These are phyloP conservation scores for Neurospora sp. DNA, from an alignment of 495 filamentous ascomycete species.

Conservation along the genomic window DNA sequence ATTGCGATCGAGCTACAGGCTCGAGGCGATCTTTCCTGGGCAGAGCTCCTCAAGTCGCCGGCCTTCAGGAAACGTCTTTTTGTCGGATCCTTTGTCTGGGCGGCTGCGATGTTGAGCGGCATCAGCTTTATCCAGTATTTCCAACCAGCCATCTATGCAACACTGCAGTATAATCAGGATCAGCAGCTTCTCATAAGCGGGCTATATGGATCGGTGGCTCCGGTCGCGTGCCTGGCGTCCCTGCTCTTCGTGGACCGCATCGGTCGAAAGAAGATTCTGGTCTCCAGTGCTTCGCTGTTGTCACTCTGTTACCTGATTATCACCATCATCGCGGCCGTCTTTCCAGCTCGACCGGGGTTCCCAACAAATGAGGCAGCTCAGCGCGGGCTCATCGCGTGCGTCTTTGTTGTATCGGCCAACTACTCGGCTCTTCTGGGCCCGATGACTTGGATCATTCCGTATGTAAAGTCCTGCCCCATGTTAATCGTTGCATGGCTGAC, in stretches of 20 bases:
- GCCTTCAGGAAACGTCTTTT: conserved; percentile 38
- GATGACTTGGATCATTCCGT: conserved; percentile 46
- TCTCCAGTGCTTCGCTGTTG: conserved; percentile 38
- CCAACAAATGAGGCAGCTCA: conserved; percentile 29
- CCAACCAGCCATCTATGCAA: conserved; percentile 38
- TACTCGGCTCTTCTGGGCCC: conserved; percentile 45
- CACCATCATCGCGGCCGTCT: conserved; percentile 39
- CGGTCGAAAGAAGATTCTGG: conserved; percentile 41
- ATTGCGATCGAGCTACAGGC: conserved; percentile 30
- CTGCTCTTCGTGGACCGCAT: conserved; percentile 44
- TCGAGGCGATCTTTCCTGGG: conserved; percentile 31
- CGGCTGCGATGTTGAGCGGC: conserved; percentile 43
- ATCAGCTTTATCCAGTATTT: conserved; percentile 46
- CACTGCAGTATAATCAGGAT: conserved; percentile 34
- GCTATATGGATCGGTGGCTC: conserved; percentile 40
- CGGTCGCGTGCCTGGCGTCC: conserved; percentile 40
- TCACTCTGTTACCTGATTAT: conserved; percentile 36
- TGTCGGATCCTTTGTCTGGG: conserved; percentile 43
- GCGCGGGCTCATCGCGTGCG: conserved; percentile 44
- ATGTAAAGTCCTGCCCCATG: background rate
- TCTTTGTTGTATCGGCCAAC: conserved; percentile 48
- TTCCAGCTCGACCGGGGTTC: conserved; percentile 26
- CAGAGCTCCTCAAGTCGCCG: conserved; percentile 32
- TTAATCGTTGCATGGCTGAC: background rate
- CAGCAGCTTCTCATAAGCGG: conserved; percentile 43